Conservation (phyloP, 176 grass and related monocot species). For the Rhipidocladum racemiflorum region DNA sequence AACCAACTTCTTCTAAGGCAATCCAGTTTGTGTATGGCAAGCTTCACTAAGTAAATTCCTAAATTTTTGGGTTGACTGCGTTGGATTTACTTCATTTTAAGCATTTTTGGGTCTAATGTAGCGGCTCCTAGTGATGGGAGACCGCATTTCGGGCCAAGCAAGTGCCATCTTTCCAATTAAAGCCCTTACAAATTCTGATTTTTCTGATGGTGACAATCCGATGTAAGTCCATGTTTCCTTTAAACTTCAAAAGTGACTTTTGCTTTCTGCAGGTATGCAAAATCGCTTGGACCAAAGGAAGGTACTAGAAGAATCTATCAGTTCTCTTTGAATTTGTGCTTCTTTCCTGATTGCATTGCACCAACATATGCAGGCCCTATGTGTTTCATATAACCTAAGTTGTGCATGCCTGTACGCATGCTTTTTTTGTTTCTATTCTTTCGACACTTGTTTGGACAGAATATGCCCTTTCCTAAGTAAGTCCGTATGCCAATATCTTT, state of each 20-base stretch:
- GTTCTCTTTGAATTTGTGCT: conserved; percentile 19
- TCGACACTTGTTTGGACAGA: background rate
- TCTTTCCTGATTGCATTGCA: conserved; percentile 18
- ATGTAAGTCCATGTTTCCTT: conserved; percentile 10
- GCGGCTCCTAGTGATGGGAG: background rate
- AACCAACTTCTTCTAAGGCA: background rate
- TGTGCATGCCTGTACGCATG: background rate
- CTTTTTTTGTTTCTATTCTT: conserved; percentile 10
- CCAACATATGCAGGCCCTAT: conserved; percentile 4
- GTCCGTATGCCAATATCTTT: too few species aligned
- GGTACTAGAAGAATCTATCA: conserved; percentile 21
- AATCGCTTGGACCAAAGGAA: conserved; percentile 28
- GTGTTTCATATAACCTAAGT: background rate
- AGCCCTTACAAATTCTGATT: background rate
- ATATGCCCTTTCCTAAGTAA: too few species aligned
- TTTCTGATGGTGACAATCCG: conserved; percentile 23
- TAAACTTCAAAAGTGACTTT: conserved; percentile 29
- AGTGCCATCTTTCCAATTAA: conserved; percentile 24
- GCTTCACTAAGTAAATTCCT: background rate
- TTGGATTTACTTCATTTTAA: background rate
- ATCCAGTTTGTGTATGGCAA: conserved; percentile 11
- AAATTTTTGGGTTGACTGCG: background rate
- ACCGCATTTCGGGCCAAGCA: background rate
- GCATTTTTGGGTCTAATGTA: conserved; percentile 4
- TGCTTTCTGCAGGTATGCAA: conserved; percentile 27